These are phyloP conservation scores for Suhomyces wounanorum DNA, from an alignment of 1,139 yeast genomes.

Conservation along the genomic window DNA sequence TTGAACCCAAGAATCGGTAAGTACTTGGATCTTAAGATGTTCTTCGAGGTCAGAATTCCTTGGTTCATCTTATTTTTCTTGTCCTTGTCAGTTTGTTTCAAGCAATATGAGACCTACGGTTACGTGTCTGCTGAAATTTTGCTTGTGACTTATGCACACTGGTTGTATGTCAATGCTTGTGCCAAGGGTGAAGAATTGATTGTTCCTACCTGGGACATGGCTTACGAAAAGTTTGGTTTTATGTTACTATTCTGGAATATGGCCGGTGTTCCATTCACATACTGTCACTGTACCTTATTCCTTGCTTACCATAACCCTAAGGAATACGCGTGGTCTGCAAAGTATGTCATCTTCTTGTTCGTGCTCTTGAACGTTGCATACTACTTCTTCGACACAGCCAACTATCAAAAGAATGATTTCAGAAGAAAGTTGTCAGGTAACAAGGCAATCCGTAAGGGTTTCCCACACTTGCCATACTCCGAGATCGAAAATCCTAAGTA, in stretches of 20 bases:
- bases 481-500: conserved; percentile 80
- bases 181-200: conserved; percentile 96
- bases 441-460: conserved; percentile 69
- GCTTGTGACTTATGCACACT: conserved; percentile 78
- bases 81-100: conserved; percentile 70
- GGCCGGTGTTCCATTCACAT: conserved; percentile 98
- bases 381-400: conserved; percentile 92
- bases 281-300: conserved; percentile 89
- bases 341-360: conserved; percentile 59
- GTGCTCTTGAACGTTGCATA: conserved; percentile 66
- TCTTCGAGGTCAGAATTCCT: conserved; percentile 94
- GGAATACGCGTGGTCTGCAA: conserved; percentile 72
- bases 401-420: conserved; percentile 93
- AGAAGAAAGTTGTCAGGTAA: conserved; percentile 87
- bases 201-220: conserved; percentile 99
- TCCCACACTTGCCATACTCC: conserved; percentile 90
- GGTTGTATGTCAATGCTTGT: conserved; percentile 95
- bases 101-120: conserved; percentile 83
- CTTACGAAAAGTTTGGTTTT: conserved; percentile 96
- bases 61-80: conserved; percentile 90
- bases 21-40: conserved; percentile 86
- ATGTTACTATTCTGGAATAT: conserved; percentile 98
- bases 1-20: conserved; percentile 93
- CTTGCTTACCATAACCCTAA: conserved; percentile 79
- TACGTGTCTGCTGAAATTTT: conserved; percentile 73